Percentiles rank a stretch among this genome's conserved stretches.
These are phyloP conservation scores for Monilinia fructigena DNA, from an alignment of 2,329 filamentous ascomycete species.

Conservation along the genomic window DNA sequence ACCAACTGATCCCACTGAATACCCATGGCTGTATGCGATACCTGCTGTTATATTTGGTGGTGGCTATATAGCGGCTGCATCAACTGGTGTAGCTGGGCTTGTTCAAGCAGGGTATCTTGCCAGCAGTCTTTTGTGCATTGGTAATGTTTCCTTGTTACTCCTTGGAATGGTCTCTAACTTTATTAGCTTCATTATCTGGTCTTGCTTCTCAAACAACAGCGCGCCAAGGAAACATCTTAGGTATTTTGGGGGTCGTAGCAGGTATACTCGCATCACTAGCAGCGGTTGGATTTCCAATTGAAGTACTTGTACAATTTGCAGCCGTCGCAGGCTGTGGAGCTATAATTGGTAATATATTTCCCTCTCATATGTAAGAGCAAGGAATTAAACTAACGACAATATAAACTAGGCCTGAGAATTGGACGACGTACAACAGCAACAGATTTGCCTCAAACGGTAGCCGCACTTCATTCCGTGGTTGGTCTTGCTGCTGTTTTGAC, in stretches of 20 bases:
- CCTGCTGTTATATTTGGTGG: constrained; percentile 76
- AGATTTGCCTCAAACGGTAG: constrained; percentile 84
- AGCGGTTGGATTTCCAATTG: constrained; percentile 76
- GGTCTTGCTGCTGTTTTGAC: constrained; percentile 86
- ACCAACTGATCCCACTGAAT: constrained; percentile 83
- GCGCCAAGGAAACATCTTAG: constrained; percentile 79
- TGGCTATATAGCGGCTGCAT: constrained; percentile 76
- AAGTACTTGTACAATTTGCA: constrained; percentile 78
- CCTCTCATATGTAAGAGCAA: background rate
- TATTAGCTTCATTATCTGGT: constrained; percentile 66
- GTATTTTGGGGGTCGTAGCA: constrained; percentile 79
- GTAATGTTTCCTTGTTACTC: background rate
- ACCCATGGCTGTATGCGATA: constrained; percentile 81
- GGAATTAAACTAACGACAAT: background rate
- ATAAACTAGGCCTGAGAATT: constrained; percentile 61
- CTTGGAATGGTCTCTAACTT: background rate
- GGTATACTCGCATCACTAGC: constrained; percentile 80
- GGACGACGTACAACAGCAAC: constrained; percentile 86
- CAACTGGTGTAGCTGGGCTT: constrained; percentile 77
- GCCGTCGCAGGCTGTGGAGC: constrained; percentile 70
- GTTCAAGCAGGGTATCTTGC: constrained; percentile 86
- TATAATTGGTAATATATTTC: constrained; percentile 50
- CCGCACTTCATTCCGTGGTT: constrained; percentile 85
- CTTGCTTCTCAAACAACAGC: constrained; percentile 81
- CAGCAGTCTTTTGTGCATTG: constrained; percentile 81